phyloP scores from a whole-genome alignment of 345 rosid genomes.

The Populus alba region DNA sequence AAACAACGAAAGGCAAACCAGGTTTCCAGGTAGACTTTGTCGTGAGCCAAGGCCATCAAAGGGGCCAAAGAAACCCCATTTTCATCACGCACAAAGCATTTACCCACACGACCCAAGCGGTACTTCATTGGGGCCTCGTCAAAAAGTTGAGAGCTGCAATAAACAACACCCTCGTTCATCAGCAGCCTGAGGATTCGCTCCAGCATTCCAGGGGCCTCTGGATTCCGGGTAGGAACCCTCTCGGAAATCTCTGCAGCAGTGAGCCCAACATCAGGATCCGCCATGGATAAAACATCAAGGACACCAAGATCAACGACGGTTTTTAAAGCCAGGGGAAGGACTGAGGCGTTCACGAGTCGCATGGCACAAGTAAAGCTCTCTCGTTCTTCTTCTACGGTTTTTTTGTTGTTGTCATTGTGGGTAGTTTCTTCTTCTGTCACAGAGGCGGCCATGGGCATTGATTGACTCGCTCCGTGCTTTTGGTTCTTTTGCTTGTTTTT shows the following conservation, averaged over 20 bases:
- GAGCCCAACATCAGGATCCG: background rate
- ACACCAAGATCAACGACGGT: background rate
- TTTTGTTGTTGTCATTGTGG: too few species aligned
- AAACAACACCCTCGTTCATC: background rate
- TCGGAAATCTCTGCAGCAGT: background rate
- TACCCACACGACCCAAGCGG: background rate
- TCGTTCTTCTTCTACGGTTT: too few species aligned
- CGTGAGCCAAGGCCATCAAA: background rate
- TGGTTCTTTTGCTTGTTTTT: too few species aligned
- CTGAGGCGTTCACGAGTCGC: too few species aligned
- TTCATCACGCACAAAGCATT: background rate
- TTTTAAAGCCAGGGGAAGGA: background rate
- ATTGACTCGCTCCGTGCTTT: too few species aligned
- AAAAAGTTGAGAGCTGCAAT: background rate
- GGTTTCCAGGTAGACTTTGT: background rate
- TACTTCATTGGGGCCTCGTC: background rate
- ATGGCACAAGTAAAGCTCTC: too few species aligned
- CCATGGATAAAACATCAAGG: background rate
- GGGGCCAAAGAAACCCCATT: background rate
- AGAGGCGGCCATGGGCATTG: too few species aligned
- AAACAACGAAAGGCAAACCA: background rate
- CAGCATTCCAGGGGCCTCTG: background rate
- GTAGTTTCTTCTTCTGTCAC: too few species aligned
- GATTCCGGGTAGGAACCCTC: background rate
- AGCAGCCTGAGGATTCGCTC: background rate